phyloP scores from a whole-genome alignment of 805 yeast genomes.

The Lachancea fermentati region DNA sequence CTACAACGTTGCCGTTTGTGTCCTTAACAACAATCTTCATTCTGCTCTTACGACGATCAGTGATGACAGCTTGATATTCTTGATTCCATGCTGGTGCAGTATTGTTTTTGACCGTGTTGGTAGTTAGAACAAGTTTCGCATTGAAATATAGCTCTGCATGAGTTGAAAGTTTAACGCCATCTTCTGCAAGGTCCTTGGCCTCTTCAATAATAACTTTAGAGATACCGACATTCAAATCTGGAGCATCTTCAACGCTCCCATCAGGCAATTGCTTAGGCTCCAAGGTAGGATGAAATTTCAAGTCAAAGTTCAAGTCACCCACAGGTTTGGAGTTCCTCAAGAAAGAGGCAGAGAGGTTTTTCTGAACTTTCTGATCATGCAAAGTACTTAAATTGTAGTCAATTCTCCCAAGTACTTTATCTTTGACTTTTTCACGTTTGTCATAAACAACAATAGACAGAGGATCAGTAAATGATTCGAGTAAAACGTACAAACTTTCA shows the following conservation, averaged over 20 bases:
- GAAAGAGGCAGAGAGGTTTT: conserved; percentile 49
- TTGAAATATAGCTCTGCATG: conserved; percentile 69
- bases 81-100: conserved; percentile 65
- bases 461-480: conserved; percentile 77
- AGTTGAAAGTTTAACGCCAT: conserved; percentile 50
- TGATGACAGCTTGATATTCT: conserved; percentile 59
- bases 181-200: conserved; percentile 31
- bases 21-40: conserved; percentile 64
- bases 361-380: conserved; percentile 45
- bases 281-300: conserved; percentile 72
- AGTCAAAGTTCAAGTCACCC: conserved; percentile 67
- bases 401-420: conserved; percentile 71
- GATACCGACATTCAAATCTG: conserved; percentile 92
- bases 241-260: conserved; percentile 80
- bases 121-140: conserved; percentile 51
- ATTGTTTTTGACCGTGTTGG: conserved; percentile 53
- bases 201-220: conserved; percentile 49
- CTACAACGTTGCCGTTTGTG: conserved; percentile 49
- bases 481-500: conserved; percentile 65
- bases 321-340: conserved; percentile 78
- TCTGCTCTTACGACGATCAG: conserved; percentile 65
- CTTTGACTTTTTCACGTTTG: conserved; percentile 67
- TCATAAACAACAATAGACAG: conserved; percentile 66
- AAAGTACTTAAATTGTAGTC: conserved; percentile 68
- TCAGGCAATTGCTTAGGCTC: conserved; percentile 56